Base-by-base conservation (phyloP, 495 filamentous ascomycete genomes). In the Parachaetomium inaequale region DNA sequence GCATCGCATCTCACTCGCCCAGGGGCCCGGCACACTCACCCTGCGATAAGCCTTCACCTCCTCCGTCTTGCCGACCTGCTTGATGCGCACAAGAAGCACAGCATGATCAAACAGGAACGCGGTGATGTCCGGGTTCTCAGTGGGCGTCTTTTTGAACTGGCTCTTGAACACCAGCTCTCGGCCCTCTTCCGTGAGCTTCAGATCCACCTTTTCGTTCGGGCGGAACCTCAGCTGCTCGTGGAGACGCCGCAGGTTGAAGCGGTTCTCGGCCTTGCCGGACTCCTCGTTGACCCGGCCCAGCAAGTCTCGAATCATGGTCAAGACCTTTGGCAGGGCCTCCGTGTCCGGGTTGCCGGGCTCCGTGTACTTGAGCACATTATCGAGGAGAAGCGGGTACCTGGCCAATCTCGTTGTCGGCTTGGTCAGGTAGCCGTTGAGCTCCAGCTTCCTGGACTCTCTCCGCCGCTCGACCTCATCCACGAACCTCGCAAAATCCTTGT, bases 71-170 rank as follows among this genome's bases (percentile, higher is more conserved):
- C 96, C 96, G 59, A 90, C 86, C 55, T 87, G 84, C 76, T 98
- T 98, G 68, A 90, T 86, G 51, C 91, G 82, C 61, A 97, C 87
- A 32, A 98, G 83, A 26, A 99, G 81, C 59, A 99, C 84, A 4
- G 94, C 92, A 71, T 99, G 95, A 68, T 99, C 94, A 68, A 99
- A 97, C 7, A 99, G 79, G 78, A 93, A 98, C 4, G 90, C 92
- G 15, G 90, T 90, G 25, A 99, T 92, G 64, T 98, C 95, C 0
- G 88, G 88, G 54, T 85, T 88, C 65, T 95, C 92, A 8, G 88
- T 89, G 1, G 93, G 88, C 6, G 86, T 83, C 77, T 97, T 99
- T 81, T 96, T 98, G 72, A 98, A 82, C 31, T 85, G 84, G 63
- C 91, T 91, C 76, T 98, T 98, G 73, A 89, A 92, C 59, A 99